Percentiles rank a stretch among this genome's conserved stretches.
Evolutionary conservation across 345 rosid genomes (phyloP).

Genomic region (Balakata baccata): DNA sequence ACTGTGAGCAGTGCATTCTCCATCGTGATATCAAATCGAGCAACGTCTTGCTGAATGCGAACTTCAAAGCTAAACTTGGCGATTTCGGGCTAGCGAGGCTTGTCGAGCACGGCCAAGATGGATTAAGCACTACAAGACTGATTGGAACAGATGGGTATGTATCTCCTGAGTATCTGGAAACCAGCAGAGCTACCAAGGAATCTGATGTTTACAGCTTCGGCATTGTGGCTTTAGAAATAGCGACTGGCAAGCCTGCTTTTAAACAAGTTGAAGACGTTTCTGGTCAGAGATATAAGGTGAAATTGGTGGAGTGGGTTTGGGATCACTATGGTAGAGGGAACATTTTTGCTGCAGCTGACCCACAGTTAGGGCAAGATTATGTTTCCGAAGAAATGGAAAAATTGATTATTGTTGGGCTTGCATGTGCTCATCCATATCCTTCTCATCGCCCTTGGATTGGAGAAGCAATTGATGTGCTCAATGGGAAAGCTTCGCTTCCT

Average conservation of each 20-base stretch:
- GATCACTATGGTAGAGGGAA: neutral
- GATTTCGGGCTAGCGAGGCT: slow-evolving; percentile 35
- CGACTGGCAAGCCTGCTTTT: neutral
- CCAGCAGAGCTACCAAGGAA: slow-evolving; percentile 29
- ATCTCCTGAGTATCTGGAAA: slow-evolving; percentile 23
- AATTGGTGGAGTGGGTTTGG: neutral
- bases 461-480: neutral
- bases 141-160: slow-evolving; percentile 27
- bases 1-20: slow-evolving; percentile 26
- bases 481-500: neutral
- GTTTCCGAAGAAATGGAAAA: neutral
- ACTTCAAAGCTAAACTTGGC: slow-evolving; percentile 33
- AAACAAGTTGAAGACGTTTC: neutral
- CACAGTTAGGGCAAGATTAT: neutral
- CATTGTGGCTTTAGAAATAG: slow-evolving; percentile 32
- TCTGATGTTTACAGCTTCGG: slow-evolving; percentile 39
- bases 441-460: neutral
- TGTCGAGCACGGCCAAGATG: slow-evolving; percentile 21
- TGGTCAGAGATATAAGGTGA: neutral
- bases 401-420: neutral
- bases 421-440: neutral
- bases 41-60: slow-evolving; percentile 27
- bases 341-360: neutral
- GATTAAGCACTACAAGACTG: slow-evolving; percentile 14
- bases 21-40: slow-evolving; percentile 37